These are phyloP conservation scores for Hanseniaspora jakobsenii DNA, from an alignment of 805 yeast genomes.

Conservation along the genomic window DNA sequence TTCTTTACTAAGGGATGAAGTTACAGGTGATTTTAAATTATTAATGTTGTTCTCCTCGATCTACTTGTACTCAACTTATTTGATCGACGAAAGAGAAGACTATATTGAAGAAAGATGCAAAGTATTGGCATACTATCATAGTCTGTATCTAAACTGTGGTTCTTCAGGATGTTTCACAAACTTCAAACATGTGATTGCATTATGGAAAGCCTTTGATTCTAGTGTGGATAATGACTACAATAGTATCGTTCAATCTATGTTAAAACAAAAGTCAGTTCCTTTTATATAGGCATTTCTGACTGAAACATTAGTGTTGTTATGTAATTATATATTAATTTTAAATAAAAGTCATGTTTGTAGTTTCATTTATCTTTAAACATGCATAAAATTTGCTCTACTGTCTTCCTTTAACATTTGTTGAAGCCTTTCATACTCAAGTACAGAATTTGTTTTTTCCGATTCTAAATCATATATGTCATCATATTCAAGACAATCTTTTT, in stretches of 20 bases:
- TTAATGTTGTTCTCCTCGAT: constrained; percentile 18
- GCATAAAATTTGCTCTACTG: constrained; percentile 24
- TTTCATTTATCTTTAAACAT: too few relatives aligned
- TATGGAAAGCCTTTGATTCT: constrained; percentile 9
- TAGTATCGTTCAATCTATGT: neutral
- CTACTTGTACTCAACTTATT: constrained; percentile 14
- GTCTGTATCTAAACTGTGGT: constrained; percentile 16
- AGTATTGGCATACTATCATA: constrained; percentile 15
- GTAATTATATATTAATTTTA: too few relatives aligned
- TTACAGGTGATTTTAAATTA: constrained; percentile 16
- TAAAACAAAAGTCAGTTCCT: constrained; percentile 10
- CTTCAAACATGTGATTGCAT: neutral
- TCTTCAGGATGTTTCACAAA: constrained; percentile 16
- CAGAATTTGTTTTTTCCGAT: constrained; percentile 24
- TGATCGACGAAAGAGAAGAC: constrained; percentile 1
- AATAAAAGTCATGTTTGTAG: too few relatives aligned
- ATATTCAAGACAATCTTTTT: constrained; percentile 27
- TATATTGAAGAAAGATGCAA: constrained; percentile 15
- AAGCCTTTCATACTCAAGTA: constrained; percentile 30
- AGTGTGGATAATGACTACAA: neutral
- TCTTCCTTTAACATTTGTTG: constrained; percentile 32
- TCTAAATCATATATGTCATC: constrained; percentile 22
- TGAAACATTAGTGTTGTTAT: too few relatives aligned
- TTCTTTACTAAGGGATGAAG: constrained; percentile 12
- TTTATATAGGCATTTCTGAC: constrained; percentile 6